Evolutionary conservation across 805 yeast genomes (phyloP).

Genomic region (Candida sonorensis): DNA sequence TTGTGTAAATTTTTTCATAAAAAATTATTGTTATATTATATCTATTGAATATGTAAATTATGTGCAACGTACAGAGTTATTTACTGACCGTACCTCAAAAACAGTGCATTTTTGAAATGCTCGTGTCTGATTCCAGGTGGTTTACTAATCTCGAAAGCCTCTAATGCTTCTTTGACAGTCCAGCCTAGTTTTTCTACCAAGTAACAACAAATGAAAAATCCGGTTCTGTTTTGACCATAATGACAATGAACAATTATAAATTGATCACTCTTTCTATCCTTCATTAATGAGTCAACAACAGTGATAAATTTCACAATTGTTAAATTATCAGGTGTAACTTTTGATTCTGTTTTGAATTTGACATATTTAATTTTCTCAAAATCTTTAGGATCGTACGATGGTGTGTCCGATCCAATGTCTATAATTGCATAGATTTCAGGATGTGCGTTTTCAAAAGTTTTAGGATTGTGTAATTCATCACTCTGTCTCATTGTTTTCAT

Average conservation of each 20-base stretch:
- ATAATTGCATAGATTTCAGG: slow-evolving; percentile 52
- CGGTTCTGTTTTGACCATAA: slow-evolving; percentile 76
- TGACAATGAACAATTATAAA: slow-evolving; percentile 69
- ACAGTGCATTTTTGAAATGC: slow-evolving; percentile 67
- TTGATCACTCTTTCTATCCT: slow-evolving; percentile 21
- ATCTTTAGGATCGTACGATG: slow-evolving; percentile 60
- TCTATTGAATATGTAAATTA: too few relatives aligned
- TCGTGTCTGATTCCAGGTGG: slow-evolving; percentile 73
- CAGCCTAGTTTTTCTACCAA: slow-evolving; percentile 54
- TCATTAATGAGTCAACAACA: slow-evolving; percentile 42
- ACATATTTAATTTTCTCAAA: slow-evolving; percentile 50
- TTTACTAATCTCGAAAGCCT: slow-evolving; percentile 49
- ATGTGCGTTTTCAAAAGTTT: slow-evolving; percentile 39
- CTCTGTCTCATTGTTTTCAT: slow-evolving; percentile 71
- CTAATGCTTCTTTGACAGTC: slow-evolving; percentile 56
- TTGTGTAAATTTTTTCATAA: too few relatives aligned
- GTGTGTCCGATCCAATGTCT: slow-evolving; percentile 64
- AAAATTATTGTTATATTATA: too few relatives aligned
- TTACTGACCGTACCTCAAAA: slow-evolving; percentile 48
- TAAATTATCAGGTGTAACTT: slow-evolving; percentile 60
- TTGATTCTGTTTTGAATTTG: slow-evolving; percentile 73
- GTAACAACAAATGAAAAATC: slow-evolving; percentile 65
- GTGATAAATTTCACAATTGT: slow-evolving; percentile 52
- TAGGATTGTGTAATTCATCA: slow-evolving; percentile 56
- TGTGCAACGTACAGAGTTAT: too few relatives aligned